These are phyloP conservation scores for Hypsizygus ulmarius DNA, from an alignment of 1,284 basidiomycete species.

Conservation along the genomic window DNA sequence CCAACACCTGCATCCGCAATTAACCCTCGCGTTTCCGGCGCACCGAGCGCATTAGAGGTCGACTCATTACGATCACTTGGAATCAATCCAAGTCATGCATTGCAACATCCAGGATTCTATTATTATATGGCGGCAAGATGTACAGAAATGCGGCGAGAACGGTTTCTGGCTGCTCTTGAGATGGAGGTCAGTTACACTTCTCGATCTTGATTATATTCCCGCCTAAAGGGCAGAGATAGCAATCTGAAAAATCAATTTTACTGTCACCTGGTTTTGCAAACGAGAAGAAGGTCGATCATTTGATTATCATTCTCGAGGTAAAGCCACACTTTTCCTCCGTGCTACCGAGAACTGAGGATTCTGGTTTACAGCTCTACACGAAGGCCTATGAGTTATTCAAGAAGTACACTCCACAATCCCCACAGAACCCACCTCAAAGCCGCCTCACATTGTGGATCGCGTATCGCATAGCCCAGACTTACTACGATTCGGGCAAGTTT, in stretches of 20 bases:
- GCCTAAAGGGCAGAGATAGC: constrained; percentile 16
- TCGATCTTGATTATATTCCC: background rate
- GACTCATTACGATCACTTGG: constrained; percentile 56
- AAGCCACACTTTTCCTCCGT: constrained; percentile 12
- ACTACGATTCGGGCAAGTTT: constrained; percentile 73
- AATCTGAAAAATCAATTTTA: constrained; percentile 28
- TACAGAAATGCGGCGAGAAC: constrained; percentile 69
- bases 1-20: constrained; percentile 32
- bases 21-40: constrained; percentile 28
- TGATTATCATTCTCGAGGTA: constrained; percentile 79
- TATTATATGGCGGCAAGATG: constrained; percentile 86
- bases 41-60: constrained; percentile 40
- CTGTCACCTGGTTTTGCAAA: constrained; percentile 68
- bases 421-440: constrained; percentile 49
- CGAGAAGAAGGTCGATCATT: constrained; percentile 88
- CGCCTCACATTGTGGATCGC: constrained; percentile 84
- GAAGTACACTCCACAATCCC: constrained; percentile 48
- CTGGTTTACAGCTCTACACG: constrained; percentile 67
- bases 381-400: constrained; percentile 91
- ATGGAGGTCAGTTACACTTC: constrained; percentile 47
- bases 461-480: constrained; percentile 81
- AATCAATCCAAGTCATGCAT: constrained; percentile 65
- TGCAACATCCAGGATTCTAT: constrained; percentile 90
- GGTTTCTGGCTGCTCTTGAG: constrained; percentile 61
- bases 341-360: background rate